Conservation (phyloP, 768 basidiomycete genomes). For the Xanthoconium stramineum region DNA sequence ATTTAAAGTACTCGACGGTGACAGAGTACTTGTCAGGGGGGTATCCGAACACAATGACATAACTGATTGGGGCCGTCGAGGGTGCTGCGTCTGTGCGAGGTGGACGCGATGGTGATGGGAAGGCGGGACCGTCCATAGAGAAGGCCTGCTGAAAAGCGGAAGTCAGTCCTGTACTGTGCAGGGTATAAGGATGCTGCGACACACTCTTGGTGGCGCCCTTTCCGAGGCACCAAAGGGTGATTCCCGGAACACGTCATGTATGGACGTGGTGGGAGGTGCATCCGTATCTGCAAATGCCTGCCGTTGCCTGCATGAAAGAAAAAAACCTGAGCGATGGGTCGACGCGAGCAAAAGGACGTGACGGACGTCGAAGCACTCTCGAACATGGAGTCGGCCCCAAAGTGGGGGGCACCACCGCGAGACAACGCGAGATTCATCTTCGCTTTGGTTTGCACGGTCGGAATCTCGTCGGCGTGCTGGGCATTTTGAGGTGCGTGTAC, state of each 20-base stretch:
- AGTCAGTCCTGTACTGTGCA: background rate
- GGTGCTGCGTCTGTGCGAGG: constrained; percentile 27
- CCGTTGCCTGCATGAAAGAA: constrained; percentile 42
- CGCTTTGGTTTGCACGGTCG: constrained; percentile 75
- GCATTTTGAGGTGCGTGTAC: constrained; percentile 53
- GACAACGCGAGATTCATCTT: constrained; percentile 72
- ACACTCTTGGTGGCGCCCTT: constrained; percentile 18
- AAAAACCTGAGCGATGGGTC: constrained; percentile 1
- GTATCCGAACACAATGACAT: constrained; percentile 86
- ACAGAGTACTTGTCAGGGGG: constrained; percentile 73
- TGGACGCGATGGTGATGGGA: constrained; percentile 11
- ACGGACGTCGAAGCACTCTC: constrained; percentile 48
- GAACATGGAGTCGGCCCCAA: constrained; percentile 85
- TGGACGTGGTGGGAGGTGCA: constrained; percentile 73
- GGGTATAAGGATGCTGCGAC: background rate
- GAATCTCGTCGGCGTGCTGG: constrained; percentile 69
- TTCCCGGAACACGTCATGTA: constrained; percentile 72
- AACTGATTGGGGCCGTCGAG: constrained; percentile 43
- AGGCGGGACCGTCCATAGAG: constrained; percentile 20
- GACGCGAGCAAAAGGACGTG: background rate
- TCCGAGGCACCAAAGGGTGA: constrained; percentile 31
- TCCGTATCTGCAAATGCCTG: constrained; percentile 71
- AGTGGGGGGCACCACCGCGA: constrained; percentile 62
- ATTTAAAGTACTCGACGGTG: constrained; percentile 71
- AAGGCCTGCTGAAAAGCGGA: constrained; percentile 9